Percentiles rank a stretch among this genome's conserved stretches.
These are phyloP conservation scores for Aspergillus aculeatinus DNA, from an alignment of 2,329 filamentous ascomycete genomes.

Conservation along the genomic window DNA sequence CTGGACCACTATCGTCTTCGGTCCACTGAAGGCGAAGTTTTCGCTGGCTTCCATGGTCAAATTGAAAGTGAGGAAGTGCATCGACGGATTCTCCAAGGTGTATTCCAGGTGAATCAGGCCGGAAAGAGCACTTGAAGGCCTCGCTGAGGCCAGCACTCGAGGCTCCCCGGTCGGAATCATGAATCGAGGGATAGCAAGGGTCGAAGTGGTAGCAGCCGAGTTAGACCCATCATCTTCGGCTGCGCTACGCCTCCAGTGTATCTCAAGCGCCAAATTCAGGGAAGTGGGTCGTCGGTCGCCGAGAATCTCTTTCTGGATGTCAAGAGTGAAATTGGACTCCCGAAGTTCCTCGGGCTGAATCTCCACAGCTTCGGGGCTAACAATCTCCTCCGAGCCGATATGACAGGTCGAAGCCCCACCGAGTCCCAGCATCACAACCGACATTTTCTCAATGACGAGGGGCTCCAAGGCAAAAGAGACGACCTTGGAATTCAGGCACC, in stretches of 20 bases:
- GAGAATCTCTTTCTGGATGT: constrained; percentile 71
- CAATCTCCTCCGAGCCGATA: constrained; percentile 35
- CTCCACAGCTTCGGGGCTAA: constrained; percentile 31
- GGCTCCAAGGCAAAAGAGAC: constrained; percentile 72
- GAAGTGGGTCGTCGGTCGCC: constrained; percentile 77
- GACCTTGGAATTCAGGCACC: constrained; percentile 70
- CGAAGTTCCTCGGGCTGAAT: constrained; percentile 68
- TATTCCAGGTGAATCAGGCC: constrained; percentile 55
- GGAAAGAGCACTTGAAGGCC: constrained; percentile 32
- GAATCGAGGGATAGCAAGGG: constrained; percentile 75
- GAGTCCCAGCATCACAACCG: constrained; percentile 60
- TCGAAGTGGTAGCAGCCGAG: constrained; percentile 58
- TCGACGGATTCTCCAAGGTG: constrained; percentile 89
- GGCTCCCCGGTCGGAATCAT: constrained; percentile 81
- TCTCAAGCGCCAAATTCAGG: constrained; percentile 71
- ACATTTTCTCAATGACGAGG: constrained; percentile 63
- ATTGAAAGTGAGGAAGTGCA: constrained; percentile 91
- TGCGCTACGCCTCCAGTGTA: constrained; percentile 70
- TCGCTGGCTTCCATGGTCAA: constrained; percentile 89
- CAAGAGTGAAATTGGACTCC: constrained; percentile 70
- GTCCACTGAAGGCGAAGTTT: constrained; percentile 87
- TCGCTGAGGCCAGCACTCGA: constrained; percentile 65
- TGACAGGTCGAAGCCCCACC: constrained; percentile 63
- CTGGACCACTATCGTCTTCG: constrained; percentile 77
- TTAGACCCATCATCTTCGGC: constrained; percentile 29